These are phyloP conservation scores for Spathaspora girioi DNA, from an alignment of 805 yeast genomes.

Conservation along the genomic window DNA sequence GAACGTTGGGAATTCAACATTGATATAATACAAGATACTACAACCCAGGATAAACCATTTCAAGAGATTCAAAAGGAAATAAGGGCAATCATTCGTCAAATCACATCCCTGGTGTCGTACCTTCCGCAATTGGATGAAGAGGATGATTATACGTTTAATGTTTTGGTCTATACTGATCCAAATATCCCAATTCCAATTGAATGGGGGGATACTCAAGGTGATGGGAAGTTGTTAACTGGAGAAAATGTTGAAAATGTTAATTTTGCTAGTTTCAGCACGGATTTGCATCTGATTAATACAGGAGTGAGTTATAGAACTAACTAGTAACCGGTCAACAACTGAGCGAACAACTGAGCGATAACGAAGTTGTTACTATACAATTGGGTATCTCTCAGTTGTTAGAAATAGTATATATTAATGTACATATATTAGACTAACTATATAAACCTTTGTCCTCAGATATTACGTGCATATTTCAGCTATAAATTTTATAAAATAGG, in stretches of 20 bases:
- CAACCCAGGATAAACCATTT: conserved; percentile 22
- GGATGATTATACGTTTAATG: conserved; percentile 71
- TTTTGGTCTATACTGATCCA: conserved; percentile 76
- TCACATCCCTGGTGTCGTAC: conserved; percentile 83
- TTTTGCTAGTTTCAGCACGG: conserved; percentile 65
- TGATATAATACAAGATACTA: conserved; percentile 29
- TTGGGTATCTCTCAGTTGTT: conserved; percentile 4
- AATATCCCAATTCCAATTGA: conserved; percentile 66
- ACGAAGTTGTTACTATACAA: too few species aligned
- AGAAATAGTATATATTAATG: conserved; percentile 10
- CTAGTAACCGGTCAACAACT: too few species aligned
- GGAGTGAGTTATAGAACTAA: conserved; percentile 54
- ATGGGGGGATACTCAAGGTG: conserved; percentile 73
- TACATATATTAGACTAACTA: too few species aligned
- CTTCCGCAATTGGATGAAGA: conserved; percentile 65
- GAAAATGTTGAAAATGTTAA: conserved; percentile 60
- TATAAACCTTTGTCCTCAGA: too few species aligned
- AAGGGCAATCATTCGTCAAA: conserved; percentile 83
- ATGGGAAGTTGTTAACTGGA: conserved; percentile 51
- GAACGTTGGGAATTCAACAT: conserved; percentile 88
- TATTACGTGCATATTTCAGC: too few species aligned
- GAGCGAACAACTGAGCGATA: too few species aligned
- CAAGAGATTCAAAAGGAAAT: conserved; percentile 67
- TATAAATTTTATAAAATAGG: too few species aligned
- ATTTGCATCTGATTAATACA: conserved; percentile 67